phyloP scores from a whole-genome alignment of 2,329 filamentous ascomycete species.

The Harringtonia aguacate region DNA sequence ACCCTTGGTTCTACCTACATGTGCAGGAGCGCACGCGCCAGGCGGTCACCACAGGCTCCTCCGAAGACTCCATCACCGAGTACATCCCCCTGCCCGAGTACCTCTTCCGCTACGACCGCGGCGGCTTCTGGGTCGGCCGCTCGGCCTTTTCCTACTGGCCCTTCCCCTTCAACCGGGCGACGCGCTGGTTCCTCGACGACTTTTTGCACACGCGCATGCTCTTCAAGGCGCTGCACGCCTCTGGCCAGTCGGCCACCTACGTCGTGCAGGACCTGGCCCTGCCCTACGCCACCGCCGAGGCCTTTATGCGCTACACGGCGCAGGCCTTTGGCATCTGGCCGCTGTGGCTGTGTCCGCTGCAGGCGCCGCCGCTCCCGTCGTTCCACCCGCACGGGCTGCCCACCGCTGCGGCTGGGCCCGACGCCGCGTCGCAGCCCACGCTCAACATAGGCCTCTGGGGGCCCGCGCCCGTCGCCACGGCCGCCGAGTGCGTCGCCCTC shows the following conservation, averaged over 20 bases:
- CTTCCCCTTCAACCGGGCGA: constrained; percentile 52
- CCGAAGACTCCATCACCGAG: constrained; percentile 24
- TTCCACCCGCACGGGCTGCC: constrained; percentile 37
- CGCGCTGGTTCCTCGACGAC: constrained; percentile 59
- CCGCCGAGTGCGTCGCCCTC: constrained; percentile 49
- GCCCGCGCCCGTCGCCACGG: constrained; percentile 41
- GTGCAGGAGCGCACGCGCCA: constrained; percentile 37
- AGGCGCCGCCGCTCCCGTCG: constrained; percentile 32
- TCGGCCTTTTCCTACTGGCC: constrained; percentile 58
- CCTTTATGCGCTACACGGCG: constrained; percentile 45
- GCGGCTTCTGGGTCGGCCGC: constrained; percentile 62
- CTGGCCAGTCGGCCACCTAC: constrained; percentile 52
- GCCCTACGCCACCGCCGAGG: constrained; percentile 39
- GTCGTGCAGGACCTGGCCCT: constrained; percentile 58
- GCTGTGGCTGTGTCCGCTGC: constrained; percentile 48
- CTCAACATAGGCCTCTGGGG: constrained; percentile 71
- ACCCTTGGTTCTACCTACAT: constrained; percentile 73
- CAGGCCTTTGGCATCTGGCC: constrained; percentile 44
- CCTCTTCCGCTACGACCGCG: constrained; percentile 67
- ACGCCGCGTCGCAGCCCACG: constrained; percentile 25
- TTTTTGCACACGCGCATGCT: constrained; percentile 66
- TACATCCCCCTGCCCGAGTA: constrained; percentile 61
- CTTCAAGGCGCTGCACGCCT: constrained; percentile 60
- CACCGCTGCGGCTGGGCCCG: neutral
- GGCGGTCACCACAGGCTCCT: constrained; percentile 6